phyloP scores from a whole-genome alignment of 164 flowering plant species.

The Brasenia schreberi region DNA sequence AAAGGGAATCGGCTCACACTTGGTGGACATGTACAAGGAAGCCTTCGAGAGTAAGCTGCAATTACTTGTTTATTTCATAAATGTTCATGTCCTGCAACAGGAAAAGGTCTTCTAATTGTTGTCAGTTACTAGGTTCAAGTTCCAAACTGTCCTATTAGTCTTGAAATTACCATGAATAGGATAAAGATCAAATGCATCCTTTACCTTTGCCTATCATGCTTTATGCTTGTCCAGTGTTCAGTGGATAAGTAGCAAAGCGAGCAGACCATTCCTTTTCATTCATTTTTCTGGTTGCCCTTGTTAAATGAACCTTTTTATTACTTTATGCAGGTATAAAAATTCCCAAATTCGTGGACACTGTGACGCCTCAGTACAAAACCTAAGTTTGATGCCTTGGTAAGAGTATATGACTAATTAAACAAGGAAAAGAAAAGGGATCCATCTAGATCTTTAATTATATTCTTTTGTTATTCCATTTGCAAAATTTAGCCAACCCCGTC shows the following conservation, averaged over 20 bases:
- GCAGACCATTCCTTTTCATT: too few species aligned
- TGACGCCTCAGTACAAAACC: conserved; percentile 85
- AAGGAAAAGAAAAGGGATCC: neutral
- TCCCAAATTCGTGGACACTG: conserved; percentile 80
- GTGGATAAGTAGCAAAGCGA: too few species aligned
- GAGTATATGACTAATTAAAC: conserved; percentile 6
- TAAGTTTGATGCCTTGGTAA: conserved; percentile 80
- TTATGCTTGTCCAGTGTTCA: too few species aligned
- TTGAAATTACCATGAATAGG: too few species aligned
- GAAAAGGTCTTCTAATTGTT: neutral
- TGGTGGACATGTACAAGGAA: conserved; percentile 95
- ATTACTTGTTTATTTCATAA: too few species aligned
- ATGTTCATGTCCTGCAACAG: too few species aligned
- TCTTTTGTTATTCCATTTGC: too few species aligned
- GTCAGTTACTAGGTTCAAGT: neutral
- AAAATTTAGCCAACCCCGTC: too few species aligned
- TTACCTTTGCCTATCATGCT: too few species aligned
- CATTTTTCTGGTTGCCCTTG: too few species aligned
- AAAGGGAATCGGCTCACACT: conserved; percentile 75
- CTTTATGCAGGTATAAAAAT: conserved; percentile 49
- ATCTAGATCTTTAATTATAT: too few species aligned
- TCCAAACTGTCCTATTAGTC: neutral
- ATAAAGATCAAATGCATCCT: too few species aligned
- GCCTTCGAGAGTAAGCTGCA: conserved; percentile 70
- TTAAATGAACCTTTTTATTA: neutral